These are phyloP conservation scores for Candida tallmaniae DNA, from an alignment of 805 yeast genomes.

Conservation along the genomic window DNA sequence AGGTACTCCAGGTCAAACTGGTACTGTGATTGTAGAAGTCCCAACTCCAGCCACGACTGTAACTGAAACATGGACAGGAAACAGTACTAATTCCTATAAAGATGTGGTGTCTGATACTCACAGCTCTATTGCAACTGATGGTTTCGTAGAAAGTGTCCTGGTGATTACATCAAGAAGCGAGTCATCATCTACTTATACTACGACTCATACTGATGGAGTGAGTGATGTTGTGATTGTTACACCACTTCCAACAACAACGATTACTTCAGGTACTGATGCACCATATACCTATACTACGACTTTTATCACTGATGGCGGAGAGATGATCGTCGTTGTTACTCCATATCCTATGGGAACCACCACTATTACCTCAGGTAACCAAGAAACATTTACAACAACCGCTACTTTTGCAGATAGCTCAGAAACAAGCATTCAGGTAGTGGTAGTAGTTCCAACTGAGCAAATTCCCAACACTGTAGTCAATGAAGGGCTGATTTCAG, in stretches of 20 bases:
- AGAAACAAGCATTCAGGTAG: neutral
- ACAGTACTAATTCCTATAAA: neutral
- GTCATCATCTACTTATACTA: too few relatives aligned
- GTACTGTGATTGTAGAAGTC: neutral
- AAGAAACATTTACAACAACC: neutral
- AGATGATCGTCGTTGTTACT: neutral
- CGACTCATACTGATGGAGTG: too few relatives aligned
- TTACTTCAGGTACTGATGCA: too few relatives aligned
- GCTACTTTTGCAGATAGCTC: neutral
- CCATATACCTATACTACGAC: too few relatives aligned
- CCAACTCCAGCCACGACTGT: neutral
- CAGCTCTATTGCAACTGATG: too few relatives aligned
- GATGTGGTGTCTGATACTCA: too few relatives aligned
- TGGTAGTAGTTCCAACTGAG: neutral
- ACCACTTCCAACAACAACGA: too few relatives aligned
- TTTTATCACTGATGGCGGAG: neutral
- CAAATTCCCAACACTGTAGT: too few relatives aligned
- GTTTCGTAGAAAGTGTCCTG: too few relatives aligned
- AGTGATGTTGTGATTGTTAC: too few relatives aligned
- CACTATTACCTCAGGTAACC: neutral
- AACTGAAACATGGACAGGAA: neutral
- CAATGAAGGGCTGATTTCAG: too few relatives aligned
- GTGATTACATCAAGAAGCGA: too few relatives aligned
- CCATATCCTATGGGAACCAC: neutral
- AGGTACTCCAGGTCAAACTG: neutral